phyloP scores from a whole-genome alignment of 345 rosid genomes.

The Raphanus sativus region DNA sequence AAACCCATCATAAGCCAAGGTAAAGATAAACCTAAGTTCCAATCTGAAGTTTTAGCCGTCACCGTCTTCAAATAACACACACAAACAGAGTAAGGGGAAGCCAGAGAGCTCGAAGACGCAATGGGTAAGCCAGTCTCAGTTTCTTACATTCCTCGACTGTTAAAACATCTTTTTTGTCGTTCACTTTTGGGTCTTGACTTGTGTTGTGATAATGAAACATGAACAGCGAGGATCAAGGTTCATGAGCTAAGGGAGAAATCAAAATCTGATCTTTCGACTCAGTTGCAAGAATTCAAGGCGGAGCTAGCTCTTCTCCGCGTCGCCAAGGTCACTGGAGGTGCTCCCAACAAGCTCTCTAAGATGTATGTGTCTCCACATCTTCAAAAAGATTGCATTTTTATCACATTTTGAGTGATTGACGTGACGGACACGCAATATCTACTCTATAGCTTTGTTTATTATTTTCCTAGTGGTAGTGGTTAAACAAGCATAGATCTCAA shows the following conservation, averaged over 20 bases:
- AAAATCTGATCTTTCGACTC: constrained; percentile 50
- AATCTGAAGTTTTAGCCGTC: constrained; percentile 22
- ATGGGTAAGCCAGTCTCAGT: constrained; percentile 24
- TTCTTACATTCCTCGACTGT: background rate
- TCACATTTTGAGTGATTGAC: background rate
- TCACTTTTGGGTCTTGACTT: background rate
- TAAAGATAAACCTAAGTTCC: constrained; percentile 22
- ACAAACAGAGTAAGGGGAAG: background rate
- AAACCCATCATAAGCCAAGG: background rate
- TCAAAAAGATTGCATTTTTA: background rate
- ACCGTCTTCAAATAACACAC: constrained; percentile 2
- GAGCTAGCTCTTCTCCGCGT: constrained; percentile 71
- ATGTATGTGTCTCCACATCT: constrained; percentile 39
- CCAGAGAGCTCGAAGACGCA: constrained; percentile 21
- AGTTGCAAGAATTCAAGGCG: constrained; percentile 55
- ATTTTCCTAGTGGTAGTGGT: background rate
- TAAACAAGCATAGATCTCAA: background rate
- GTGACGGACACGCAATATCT: background rate
- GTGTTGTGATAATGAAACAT: constrained; percentile 7
- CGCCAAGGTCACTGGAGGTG: constrained; percentile 73
- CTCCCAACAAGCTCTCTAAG: constrained; percentile 67
- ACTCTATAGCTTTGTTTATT: background rate
- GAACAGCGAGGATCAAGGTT: constrained; percentile 59
- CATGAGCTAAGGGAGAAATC: constrained; percentile 63
- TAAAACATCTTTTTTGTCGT: background rate